Conservation (phyloP, 192 early-diverging fungal genomes). For the Entomortierella parvispora region DNA sequence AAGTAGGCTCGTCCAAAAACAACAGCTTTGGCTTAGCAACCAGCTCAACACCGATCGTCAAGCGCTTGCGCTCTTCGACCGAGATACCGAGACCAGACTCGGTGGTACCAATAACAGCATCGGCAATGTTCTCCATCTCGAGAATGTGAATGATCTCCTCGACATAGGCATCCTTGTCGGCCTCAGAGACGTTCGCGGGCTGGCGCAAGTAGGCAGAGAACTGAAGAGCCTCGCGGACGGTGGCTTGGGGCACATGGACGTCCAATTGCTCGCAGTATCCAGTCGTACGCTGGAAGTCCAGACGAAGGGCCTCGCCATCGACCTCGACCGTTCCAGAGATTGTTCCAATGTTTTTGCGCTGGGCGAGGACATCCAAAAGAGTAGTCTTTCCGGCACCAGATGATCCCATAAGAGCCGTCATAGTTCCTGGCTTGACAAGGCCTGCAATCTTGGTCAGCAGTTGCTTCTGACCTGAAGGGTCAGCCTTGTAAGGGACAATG, state of each 20-base stretch:
- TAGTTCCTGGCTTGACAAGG: constrained; percentile 77
- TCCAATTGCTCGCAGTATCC: constrained; percentile 91
- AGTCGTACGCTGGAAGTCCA: constrained; percentile 74
- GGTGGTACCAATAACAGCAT: constrained; percentile 77
- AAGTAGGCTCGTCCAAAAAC: constrained; percentile 93
- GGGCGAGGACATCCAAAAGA: constrained; percentile 76
- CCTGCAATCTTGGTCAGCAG: constrained; percentile 73
- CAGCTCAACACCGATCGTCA: constrained; percentile 88
- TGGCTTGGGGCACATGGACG: constrained; percentile 78
- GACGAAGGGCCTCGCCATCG: constrained; percentile 64
- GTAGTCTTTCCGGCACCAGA: constrained; percentile 83
- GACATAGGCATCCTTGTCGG: constrained; percentile 77
- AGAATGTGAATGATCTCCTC: constrained; percentile 80
- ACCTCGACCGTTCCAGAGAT: constrained; percentile 78
- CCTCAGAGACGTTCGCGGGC: constrained; percentile 67
- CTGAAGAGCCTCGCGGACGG: constrained; percentile 79
- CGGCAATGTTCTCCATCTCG: constrained; percentile 77
- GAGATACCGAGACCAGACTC: constrained; percentile 82
- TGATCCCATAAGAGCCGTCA: constrained; percentile 87
- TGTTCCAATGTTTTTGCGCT: constrained; percentile 79
- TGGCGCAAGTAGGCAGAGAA: constrained; percentile 83
- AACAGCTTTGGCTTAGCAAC: constrained; percentile 82
- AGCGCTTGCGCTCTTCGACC: constrained; percentile 88
- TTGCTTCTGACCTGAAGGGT: constrained; percentile 63
- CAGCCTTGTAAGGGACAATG: constrained; percentile 69